Evolutionary conservation across 306 rosid genomes (phyloP), one percentile per base, ranked within the genome.

Genomic region (Glycine soja): DNA sequence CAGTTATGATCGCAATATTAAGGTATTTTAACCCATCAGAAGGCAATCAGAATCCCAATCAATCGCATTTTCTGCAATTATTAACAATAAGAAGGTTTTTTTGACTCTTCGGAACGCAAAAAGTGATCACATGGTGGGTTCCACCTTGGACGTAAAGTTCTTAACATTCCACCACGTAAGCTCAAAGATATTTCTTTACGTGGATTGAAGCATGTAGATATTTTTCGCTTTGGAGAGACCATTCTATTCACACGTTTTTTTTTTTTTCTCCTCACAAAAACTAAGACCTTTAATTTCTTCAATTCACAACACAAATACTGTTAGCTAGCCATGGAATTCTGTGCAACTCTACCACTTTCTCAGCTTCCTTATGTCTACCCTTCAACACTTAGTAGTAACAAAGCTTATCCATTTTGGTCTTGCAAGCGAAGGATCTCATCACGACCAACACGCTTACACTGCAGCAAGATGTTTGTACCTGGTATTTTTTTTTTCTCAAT

Each of bases 391-490:
- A 79, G 10, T 75, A 80, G 75, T 67, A 46, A 34, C 81, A 85
- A 52, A 82, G 65, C 74, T 43, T 76, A 70, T 76, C 86, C 81
- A 19, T 74, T 79, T 59, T 72, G 89, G 86, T 86, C 88, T 19
- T 75, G 77, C 77, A 89, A 86, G 81, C 80, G 75, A 48, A 86
- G 89, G 64, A 77, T 34, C 71, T 79, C 86, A 34, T 79, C 86
- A n/a, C 88, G 19, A 10, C 32, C 86, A 71, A 82, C 88, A 76
- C 89, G 91, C 70, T 15, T 91, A 34, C 89, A 78, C 52, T 95
- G 99, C 89, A 85, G 78, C 50, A 91, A 95, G 94, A 95, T 95
- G 98, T 91, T 85, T 75, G 99, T 91, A 67, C 92, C 96, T 71
- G 99, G 98, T 95, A 40, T 3, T 38, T 38, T 1, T 4, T 1